Evolutionary conservation across 139 green algal genomes (phyloP).

Genomic region (Tetradesmus obliquus): DNA sequence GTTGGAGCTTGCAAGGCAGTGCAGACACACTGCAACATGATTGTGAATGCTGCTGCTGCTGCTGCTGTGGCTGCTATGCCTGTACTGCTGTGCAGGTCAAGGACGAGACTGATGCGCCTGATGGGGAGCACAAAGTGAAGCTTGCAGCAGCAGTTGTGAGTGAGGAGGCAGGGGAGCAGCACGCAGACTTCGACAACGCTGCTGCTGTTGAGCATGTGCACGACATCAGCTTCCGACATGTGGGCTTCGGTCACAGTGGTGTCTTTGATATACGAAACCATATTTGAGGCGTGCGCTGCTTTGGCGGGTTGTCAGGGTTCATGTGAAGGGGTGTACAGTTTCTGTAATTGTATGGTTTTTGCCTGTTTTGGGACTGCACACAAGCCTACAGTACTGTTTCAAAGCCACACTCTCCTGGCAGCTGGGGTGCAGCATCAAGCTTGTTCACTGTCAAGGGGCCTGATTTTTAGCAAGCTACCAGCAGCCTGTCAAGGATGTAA

Average conservation of each 20-base stretch:
- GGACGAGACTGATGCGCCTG: slow-evolving; percentile 21
- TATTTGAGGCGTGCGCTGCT: slow-evolving; percentile 11
- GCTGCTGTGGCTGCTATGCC: not conserved
- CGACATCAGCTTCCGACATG: slow-evolving; percentile 45
- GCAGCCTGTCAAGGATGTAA: too few species aligned
- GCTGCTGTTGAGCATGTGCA: slow-evolving; percentile 48
- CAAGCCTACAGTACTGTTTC: too few species aligned
- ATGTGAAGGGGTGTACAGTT: not conserved
- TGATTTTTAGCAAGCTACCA: too few species aligned
- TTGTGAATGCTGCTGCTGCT: not conserved
- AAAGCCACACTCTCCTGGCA: too few species aligned
- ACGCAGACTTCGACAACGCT: slow-evolving; percentile 12
- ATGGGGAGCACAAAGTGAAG: slow-evolving; percentile 45
- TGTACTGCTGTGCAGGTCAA: not conserved
- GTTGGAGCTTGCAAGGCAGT: not conserved
- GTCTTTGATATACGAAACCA: slow-evolving; percentile 48
- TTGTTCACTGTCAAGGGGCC: too few species aligned
- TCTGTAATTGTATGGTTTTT: not conserved
- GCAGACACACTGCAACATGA: not conserved
- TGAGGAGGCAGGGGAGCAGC: slow-evolving; percentile 40
- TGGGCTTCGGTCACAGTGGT: not conserved
- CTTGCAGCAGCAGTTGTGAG: slow-evolving; percentile 34
- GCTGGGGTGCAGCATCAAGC: too few species aligned
- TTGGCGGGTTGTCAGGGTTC: not conserved
- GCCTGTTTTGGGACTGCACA: too few species aligned